Conservation (phyloP, 257 asterid genomes). For the Scutellaria galericulata region DNA sequence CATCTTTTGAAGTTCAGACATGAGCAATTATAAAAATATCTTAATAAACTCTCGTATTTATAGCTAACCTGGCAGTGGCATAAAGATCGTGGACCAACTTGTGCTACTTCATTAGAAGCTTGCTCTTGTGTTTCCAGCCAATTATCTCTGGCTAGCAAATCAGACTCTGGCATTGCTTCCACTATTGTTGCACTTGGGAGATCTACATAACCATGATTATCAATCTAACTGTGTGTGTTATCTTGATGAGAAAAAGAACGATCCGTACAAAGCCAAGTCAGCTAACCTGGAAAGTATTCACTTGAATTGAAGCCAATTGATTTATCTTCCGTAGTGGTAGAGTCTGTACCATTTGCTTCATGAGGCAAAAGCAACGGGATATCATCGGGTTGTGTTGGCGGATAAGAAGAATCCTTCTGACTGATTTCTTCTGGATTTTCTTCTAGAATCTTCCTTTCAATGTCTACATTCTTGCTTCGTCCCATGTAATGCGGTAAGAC, state of each 20-base stretch:
- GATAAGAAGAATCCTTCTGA: slow-evolving; percentile 57
- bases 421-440: slow-evolving; percentile 41
- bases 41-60: slow-evolving; percentile 3
- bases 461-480: slow-evolving; percentile 57
- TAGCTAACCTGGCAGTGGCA: slow-evolving; percentile 83
- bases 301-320: slow-evolving; percentile 40
- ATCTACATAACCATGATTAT: slow-evolving; percentile 35
- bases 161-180: slow-evolving; percentile 37
- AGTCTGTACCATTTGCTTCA: slow-evolving; percentile 62
- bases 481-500: slow-evolving; percentile 98
- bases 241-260: slow-evolving; percentile 34
- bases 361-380: slow-evolving; percentile 90
- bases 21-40: slow-evolving; percentile 2
- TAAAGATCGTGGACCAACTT: slow-evolving; percentile 75
- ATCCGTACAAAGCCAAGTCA: slow-evolving; percentile 38
- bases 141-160: slow-evolving; percentile 44
- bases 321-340: slow-evolving; percentile 41
- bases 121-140: slow-evolving; percentile 67
- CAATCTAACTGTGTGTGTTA: slow-evolving; percentile 30
- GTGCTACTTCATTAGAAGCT: slow-evolving; percentile 52
- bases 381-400: slow-evolving; percentile 73
- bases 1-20: neutral
- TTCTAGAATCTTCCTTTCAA: slow-evolving; percentile 46
- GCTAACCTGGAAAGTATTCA: slow-evolving; percentile 33
- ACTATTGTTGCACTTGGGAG: slow-evolving; percentile 33